Evolutionary conservation across 2,329 filamentous ascomycete genomes (phyloP).

Genomic region (Cytospora mali): DNA sequence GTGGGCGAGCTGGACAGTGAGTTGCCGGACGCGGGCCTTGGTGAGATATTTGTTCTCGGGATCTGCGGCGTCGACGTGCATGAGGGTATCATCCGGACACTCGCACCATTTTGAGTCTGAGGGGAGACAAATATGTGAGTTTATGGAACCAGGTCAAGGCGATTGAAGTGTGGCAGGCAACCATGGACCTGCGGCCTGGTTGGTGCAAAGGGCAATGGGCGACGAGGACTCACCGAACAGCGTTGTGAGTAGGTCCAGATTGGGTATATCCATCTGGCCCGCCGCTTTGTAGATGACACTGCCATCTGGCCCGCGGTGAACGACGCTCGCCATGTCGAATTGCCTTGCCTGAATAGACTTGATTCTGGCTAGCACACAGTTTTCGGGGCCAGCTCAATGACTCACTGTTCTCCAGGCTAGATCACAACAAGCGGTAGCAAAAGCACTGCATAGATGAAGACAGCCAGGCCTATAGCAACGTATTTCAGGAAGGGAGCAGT

Average conservation of each 20-base stretch:
- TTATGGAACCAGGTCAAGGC: slow-evolving; percentile 2
- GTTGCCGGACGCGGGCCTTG: slow-evolving; percentile 50
- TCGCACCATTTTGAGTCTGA: slow-evolving; percentile 39
- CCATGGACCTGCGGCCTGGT: too few species aligned
- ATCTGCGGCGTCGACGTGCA: slow-evolving; percentile 61
- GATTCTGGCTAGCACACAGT: too few species aligned
- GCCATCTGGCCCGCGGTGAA: slow-evolving; percentile 36
- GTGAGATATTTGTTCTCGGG: slow-evolving; percentile 54
- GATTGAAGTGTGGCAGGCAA: too few species aligned
- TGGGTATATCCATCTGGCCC: slow-evolving; percentile 39
- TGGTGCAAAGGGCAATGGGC: neutral
- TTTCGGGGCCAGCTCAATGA: neutral
- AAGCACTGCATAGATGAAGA: neutral
- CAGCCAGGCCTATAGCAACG: slow-evolving; percentile 1
- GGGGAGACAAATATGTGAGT: slow-evolving; percentile 26
- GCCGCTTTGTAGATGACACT: slow-evolving; percentile 43
- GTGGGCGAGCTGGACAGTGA: slow-evolving; percentile 56
- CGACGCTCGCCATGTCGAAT: slow-evolving; percentile 35
- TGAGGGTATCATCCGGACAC: slow-evolving; percentile 49
- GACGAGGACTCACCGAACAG: slow-evolving; percentile 43
- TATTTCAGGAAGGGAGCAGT: slow-evolving; percentile 9
- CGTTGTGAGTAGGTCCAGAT: slow-evolving; percentile 46
- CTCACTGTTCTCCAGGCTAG: neutral
- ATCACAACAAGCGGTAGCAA: slow-evolving; percentile 6
- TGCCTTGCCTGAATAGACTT: neutral